These are phyloP conservation scores for Scheffersomyces segobiensis DNA, from an alignment of 1,139 yeast species.

Conservation along the genomic window DNA sequence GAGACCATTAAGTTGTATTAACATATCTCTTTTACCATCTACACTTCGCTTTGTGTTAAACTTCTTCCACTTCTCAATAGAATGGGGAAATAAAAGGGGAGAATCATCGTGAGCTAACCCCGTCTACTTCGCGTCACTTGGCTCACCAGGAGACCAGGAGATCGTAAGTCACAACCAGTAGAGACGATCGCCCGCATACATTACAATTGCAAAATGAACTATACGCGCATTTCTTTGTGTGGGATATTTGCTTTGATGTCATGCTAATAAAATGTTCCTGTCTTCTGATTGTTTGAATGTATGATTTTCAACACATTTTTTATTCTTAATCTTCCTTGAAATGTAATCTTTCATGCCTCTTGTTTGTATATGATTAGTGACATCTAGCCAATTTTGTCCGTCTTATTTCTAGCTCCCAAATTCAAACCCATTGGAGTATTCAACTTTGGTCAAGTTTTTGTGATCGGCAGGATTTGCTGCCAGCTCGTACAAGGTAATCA, in stretches of 20 bases:
- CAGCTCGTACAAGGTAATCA: slow-evolving; percentile 77
- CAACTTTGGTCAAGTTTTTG: slow-evolving; percentile 38
- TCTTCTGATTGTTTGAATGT: no score
- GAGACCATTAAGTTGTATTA: not conserved
- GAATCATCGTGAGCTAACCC: not conserved
- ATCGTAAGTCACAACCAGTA: not conserved
- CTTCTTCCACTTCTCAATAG: not conserved
- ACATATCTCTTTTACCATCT: not conserved
- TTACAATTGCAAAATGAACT: not conserved
- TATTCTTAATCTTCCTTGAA: not conserved
- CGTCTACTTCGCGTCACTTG: not conserved
- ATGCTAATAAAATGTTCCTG: no score
- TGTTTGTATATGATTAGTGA: not conserved
- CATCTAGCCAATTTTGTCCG: not conserved
- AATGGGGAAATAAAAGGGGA: not conserved
- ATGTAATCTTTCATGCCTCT: not conserved
- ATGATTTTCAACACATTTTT: no score
- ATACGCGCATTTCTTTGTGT: not conserved
- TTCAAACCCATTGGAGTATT: slow-evolving; percentile 5
- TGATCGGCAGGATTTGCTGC: slow-evolving; percentile 95
- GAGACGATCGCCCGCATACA: not conserved
- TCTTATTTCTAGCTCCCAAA: not conserved
- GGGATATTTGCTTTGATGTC: not conserved
- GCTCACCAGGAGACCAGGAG: not conserved
- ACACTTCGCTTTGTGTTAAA: not conserved